Evolutionary conservation across 169 alveolate species (phyloP).

Genomic region (Plasmodium inui): DNA sequence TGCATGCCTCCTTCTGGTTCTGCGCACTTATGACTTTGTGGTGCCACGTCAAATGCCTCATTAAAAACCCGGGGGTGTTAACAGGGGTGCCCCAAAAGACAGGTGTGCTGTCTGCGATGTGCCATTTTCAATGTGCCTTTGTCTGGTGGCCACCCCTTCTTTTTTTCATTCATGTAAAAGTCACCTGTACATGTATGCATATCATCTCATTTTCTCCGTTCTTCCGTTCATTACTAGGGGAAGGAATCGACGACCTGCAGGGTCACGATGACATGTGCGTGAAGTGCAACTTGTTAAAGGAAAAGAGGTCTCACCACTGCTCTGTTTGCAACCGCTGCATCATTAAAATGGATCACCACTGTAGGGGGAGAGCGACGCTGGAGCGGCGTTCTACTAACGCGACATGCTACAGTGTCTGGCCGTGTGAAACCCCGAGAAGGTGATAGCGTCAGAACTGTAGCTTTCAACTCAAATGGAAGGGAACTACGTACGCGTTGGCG

Average conservation of each 20-base stretch:
- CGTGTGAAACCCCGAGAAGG: background rate
- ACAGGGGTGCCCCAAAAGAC: background rate
- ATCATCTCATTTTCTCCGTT: background rate
- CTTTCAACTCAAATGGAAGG: background rate
- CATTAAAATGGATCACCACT: conserved; percentile 92
- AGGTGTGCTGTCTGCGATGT: background rate
- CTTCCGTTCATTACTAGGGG: background rate
- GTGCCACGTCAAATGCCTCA: conserved; percentile 62
- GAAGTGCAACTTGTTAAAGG: conserved; percentile 37
- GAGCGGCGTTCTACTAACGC: background rate
- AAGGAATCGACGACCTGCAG: background rate
- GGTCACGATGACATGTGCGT: conserved; percentile 7
- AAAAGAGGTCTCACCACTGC: conserved; percentile 90
- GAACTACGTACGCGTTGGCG: background rate
- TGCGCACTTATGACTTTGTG: conserved; percentile 40
- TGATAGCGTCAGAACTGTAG: background rate
- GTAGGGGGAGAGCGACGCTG: conserved; percentile 44
- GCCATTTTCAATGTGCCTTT: no score
- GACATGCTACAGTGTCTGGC: background rate
- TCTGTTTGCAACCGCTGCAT: conserved; percentile 89
- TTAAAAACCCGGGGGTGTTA: conserved; percentile 38
- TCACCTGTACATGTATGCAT: background rate
- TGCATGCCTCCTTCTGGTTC: conserved; percentile 36
- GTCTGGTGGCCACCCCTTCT: background rate
- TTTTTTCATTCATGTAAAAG: background rate